phyloP scores from a whole-genome alignment of 2,329 filamentous ascomycete genomes.

The Trichoderma sp. region DNA sequence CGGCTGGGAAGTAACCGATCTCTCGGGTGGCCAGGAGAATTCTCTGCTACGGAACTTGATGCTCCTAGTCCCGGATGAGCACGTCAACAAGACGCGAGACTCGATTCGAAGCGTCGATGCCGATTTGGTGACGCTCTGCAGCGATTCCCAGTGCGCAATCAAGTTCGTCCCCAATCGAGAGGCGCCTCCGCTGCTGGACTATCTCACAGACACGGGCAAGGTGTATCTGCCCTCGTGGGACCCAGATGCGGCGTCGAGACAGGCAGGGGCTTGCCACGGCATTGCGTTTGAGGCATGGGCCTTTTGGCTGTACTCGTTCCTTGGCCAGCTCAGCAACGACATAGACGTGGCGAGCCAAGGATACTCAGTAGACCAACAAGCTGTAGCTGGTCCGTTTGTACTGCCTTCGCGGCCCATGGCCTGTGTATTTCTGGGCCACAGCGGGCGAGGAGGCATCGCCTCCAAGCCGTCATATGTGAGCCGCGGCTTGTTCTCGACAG shows the following conservation, averaged over 20 bases:
- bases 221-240: conserved; percentile 32
- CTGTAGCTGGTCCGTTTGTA: conserved; percentile 37
- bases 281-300: conserved; percentile 41
- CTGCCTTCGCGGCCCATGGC: conserved; percentile 41
- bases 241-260: conserved; percentile 30
- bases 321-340: conserved; percentile 39
- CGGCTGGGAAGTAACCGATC: conserved; percentile 37
- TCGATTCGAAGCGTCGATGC: conserved; percentile 36
- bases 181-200: conserved; percentile 35
- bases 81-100: conserved; percentile 27
- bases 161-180: conserved; percentile 32
- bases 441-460: conserved; percentile 35
- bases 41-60: conserved; percentile 37
- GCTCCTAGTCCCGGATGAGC: conserved; percentile 33
- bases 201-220: conserved; percentile 35
- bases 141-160: conserved; percentile 35
- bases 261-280: conserved; percentile 35
- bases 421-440: conserved; percentile 40
- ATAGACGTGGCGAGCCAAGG: conserved; percentile 32
- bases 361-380: conserved; percentile 27
- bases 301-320: conserved; percentile 43
- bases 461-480: conserved; percentile 37
- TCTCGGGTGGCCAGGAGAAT: conserved; percentile 29
- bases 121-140: conserved; percentile 35
- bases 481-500: conserved; percentile 36